Conservation (phyloP, 257 asterid species). For the Ophiorrhiza pumila region DNA sequence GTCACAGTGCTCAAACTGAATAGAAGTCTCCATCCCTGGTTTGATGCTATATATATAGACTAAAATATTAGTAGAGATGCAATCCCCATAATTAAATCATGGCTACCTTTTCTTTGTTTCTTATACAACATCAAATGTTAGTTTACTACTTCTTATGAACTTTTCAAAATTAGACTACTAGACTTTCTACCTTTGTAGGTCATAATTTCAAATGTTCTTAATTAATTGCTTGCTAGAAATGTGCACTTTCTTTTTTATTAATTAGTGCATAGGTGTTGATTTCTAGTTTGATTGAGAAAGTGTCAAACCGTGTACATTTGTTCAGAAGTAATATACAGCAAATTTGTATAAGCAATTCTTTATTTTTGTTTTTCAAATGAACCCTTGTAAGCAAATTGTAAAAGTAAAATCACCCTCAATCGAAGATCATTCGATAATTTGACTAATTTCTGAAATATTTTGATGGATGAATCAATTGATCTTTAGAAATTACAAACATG, state of each 20-base stretch:
- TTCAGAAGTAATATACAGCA: neutral
- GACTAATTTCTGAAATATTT: neutral
- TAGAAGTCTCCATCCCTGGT: constrained; percentile 55
- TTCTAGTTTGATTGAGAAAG: constrained; percentile 5
- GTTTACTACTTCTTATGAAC: constrained; percentile 1
- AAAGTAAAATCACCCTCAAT: neutral
- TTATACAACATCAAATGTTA: constrained; percentile 7
- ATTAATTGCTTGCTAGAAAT: neutral
- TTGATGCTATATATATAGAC: constrained; percentile 13
- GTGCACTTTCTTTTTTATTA: neutral
- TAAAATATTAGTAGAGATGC: neutral
- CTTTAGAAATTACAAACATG: too few species aligned
- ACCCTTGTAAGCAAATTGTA: neutral
- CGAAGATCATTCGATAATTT: neutral
- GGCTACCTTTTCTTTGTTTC: neutral
- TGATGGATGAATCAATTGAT: neutral
- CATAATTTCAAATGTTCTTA: neutral
- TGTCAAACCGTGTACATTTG: neutral
- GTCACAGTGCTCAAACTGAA: constrained; percentile 58
- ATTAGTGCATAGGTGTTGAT: constrained; percentile 10
- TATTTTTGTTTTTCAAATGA: neutral
- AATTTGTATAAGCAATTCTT: neutral
- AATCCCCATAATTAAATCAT: neutral
- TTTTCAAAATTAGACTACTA: neutral
- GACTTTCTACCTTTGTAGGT: neutral